Evolutionary conservation across 106 monocot genomes (phyloP).

Genomic region (Alisma plantagoaquatica): DNA sequence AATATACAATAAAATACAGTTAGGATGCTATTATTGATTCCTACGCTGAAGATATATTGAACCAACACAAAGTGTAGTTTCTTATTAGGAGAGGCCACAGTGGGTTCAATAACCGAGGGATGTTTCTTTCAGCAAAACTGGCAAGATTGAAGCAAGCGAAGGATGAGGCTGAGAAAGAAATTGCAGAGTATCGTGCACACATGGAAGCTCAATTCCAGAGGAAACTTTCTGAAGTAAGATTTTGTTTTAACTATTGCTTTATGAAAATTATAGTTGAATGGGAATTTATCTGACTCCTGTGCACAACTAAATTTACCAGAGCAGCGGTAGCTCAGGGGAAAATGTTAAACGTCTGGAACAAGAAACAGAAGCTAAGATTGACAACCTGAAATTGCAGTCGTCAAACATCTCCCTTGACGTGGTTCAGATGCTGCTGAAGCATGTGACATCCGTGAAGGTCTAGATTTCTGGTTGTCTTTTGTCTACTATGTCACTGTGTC

Average conservation of each 20-base stretch:
- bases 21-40: too few species aligned
- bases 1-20: too few species aligned
- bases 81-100: too few species aligned
- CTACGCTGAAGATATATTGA: too few species aligned
- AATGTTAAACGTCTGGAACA: constrained; percentile 73
- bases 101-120: too few species aligned
- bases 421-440: constrained; percentile 62
- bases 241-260: background rate
- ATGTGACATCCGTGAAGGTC: constrained; percentile 36
- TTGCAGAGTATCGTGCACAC: constrained; percentile 58
- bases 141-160: constrained; percentile 79
- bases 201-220: constrained; percentile 73
- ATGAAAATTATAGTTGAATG: background rate
- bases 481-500: too few species aligned
- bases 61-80: too few species aligned
- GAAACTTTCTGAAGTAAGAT: constrained; percentile 33
- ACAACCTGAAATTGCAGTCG: constrained; percentile 34
- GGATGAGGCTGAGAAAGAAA: constrained; percentile 84
- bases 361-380: constrained; percentile 55
- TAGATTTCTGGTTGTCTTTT: background rate
- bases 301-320: constrained; percentile 25
- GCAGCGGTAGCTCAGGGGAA: constrained; percentile 76
- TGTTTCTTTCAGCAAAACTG: constrained; percentile 25
- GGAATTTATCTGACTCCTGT: background rate
- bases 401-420: constrained; percentile 54